Evolutionary conservation across 2,329 filamentous ascomycete genomes (phyloP), one percentile per base, ranked within the genome.

Genomic region (Mollisia scopiformis): DNA sequence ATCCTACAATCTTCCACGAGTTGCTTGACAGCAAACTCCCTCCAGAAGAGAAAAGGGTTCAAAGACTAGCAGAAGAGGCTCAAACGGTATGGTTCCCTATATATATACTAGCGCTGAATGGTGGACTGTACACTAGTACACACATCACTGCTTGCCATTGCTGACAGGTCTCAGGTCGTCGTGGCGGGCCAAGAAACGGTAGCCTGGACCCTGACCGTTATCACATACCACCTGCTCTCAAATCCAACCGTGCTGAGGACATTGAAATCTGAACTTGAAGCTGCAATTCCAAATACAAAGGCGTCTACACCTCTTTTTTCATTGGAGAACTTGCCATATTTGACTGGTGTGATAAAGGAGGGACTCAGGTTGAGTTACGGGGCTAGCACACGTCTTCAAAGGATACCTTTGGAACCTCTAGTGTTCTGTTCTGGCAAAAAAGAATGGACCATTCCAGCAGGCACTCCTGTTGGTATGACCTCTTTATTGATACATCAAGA

Each of bases 291-390:
- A n/a, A 27, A 54, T 6, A 10, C 8, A 1, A 39, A 41, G 19
- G 23, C 41, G 16, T 37, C 31, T 21, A 54, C 33, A 27, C 19
- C 31, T 8, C 23, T 14, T 10, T 3, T 23, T 6, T 19, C 16
- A 8, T 54, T 73, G 6, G 68, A 70, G 41, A 60, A 66, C 27
- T 63, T 72, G 14, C 68, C 69, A n/a, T 71, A 63, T 58, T 58
- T 72, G 16, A 67, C 64, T n/a, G 73, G 61, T 23, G 64, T 74
- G 31, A 67, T 75, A 50, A 64, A 69, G 46, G 73, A 75, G 63
- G 68, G 66, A 6, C 59, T 74, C 6, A 70, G 73, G 11, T 61
- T 74, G 14, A 66, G 58, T 37, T 66, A 72, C 54, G 72, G 73
- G 23, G 65, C 71, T 16, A 67, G 61, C 19, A 5, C 31, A 19